Percentiles rank a stretch among this genome's conserved stretches.
These are phyloP conservation scores for Sclerospora graminicola DNA, from an alignment of 352 stramenopile genomes.

Conservation along the genomic window DNA sequence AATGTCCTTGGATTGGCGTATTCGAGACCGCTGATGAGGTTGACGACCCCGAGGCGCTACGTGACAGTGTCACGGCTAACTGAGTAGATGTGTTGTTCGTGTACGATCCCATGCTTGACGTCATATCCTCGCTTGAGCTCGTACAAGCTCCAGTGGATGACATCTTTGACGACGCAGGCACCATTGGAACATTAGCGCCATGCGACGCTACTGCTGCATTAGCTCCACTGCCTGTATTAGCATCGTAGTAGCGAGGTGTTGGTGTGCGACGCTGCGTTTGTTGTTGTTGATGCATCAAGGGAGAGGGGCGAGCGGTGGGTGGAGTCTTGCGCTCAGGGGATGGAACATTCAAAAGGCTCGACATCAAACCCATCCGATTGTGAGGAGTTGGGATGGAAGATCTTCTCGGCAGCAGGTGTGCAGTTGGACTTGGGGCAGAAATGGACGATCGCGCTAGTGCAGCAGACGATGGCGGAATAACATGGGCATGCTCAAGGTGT, in stretches of 20 bases:
- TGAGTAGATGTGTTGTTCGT: slow-evolving; percentile 15
- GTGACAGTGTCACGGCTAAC: slow-evolving; percentile 20
- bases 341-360: slow-evolving; percentile 63
- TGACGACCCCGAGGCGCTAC: slow-evolving; percentile 21
- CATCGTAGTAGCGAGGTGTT: slow-evolving; percentile 27
- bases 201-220: slow-evolving; percentile 5
- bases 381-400: slow-evolving; percentile 10
- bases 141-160: slow-evolving; percentile 13
- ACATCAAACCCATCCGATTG: slow-evolving; percentile 69
- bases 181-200: slow-evolving; percentile 17
- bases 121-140: slow-evolving; percentile 16
- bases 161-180: slow-evolving; percentile 23
- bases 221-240: slow-evolving; percentile 12
- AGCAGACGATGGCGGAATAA: slow-evolving; percentile 14
- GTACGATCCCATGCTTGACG: slow-evolving; percentile 14
- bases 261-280: slow-evolving; percentile 24
- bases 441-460: slow-evolving; percentile 17
- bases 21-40: slow-evolving; percentile 23
- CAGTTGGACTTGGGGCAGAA: slow-evolving; percentile 37
- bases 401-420: slow-evolving; percentile 41
- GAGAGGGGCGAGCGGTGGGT: slow-evolving; percentile 29
- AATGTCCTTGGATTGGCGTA: slow-evolving; percentile 10
- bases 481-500: slow-evolving; percentile 13
- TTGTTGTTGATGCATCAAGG: slow-evolving; percentile 32
- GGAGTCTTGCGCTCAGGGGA: slow-evolving; percentile 41